These are phyloP conservation scores for Penicillium brevicompactum DNA, from an alignment of 2,329 filamentous ascomycete genomes.

Conservation along the genomic window DNA sequence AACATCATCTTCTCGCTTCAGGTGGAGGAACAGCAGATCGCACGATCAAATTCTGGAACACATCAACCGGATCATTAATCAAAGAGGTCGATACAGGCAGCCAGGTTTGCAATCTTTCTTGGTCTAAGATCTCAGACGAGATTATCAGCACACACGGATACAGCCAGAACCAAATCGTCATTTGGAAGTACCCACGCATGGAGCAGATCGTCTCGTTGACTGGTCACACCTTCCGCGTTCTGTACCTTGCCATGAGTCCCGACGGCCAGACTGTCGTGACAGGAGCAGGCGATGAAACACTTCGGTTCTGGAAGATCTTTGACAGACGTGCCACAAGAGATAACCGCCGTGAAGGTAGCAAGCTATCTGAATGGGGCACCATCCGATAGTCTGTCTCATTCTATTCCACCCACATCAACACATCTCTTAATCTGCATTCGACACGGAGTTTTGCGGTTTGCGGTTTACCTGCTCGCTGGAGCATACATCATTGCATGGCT, in stretches of 20 bases:
- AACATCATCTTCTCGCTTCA: conserved; percentile 89
- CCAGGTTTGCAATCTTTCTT: conserved; percentile 97
- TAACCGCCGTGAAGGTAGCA: conserved; percentile 66
- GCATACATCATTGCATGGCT: conserved; percentile 27
- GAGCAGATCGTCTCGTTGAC: conserved; percentile 93
- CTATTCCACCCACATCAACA: conserved; percentile 11
- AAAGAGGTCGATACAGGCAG: conserved; percentile 95
- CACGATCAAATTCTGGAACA: conserved; percentile 98
- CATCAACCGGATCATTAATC: conserved; percentile 74
- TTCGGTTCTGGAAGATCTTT: conserved; percentile 97
- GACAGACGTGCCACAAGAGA: conserved; percentile 73
- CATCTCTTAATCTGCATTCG: conserved; percentile 34
- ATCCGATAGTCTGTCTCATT: conserved; percentile 57
- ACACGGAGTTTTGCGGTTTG: conserved; percentile 36
- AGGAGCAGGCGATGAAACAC: conserved; percentile 91
- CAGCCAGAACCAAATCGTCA: conserved; percentile 96
- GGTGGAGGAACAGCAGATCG: conserved; percentile 94
- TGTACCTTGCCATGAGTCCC: conserved; percentile 96
- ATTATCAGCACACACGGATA: conserved; percentile 97
- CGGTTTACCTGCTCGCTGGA: conserved; percentile 17
- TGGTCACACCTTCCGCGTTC: conserved; percentile 92
- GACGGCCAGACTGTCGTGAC: conserved; percentile 93
- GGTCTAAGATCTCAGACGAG: conserved; percentile 97
- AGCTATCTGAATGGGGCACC: conserved; percentile 77
- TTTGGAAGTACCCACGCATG: conserved; percentile 99